Evolutionary conservation across 768 basidiomycete species (phyloP).

Genomic region (Amylocystis lapponica): DNA sequence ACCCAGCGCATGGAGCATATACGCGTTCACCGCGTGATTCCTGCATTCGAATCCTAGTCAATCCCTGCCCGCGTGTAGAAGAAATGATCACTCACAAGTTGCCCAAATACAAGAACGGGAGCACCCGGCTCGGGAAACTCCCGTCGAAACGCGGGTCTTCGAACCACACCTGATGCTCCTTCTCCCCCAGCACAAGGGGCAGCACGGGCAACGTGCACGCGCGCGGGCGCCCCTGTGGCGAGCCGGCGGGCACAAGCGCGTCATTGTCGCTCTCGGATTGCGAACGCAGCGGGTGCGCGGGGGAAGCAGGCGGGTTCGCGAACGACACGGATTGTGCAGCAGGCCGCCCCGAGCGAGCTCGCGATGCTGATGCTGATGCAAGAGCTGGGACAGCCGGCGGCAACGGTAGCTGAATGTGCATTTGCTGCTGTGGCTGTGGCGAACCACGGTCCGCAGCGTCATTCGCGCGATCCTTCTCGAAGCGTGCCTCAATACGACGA

Average conservation of each 20-base stretch:
- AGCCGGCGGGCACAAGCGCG: neutral
- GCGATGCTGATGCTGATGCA: neutral
- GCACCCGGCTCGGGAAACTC: constrained; percentile 88
- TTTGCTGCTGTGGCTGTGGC: neutral
- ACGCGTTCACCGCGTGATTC: constrained; percentile 90
- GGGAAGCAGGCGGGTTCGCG: constrained; percentile 5
- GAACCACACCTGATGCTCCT: constrained; percentile 89
- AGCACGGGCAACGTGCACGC: constrained; percentile 67
- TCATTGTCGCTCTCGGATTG: constrained; percentile 11
- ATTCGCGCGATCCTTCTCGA: constrained; percentile 26
- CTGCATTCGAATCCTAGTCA: constrained; percentile 33
- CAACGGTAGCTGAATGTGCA: no score
- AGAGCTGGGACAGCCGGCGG: neutral
- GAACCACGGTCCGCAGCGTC: neutral
- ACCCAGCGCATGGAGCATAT: constrained; percentile 92
- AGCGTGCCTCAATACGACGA: constrained; percentile 56
- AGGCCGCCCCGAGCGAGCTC: neutral
- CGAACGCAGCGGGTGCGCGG: constrained; percentile 9
- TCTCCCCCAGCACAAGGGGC: constrained; percentile 39
- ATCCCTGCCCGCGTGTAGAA: constrained; percentile 5
- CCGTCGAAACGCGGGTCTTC: constrained; percentile 91
- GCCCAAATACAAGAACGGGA: constrained; percentile 91
- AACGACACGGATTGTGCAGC: constrained; percentile 15
- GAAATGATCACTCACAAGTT: constrained; percentile 64
- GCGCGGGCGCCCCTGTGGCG: constrained; percentile 43